A percentile compares a stretch with the other conserved stretches of the same genome.
phyloP scores from a whole-genome alignment of 306 rosid genomes.

The Acacia acuminata region DNA sequence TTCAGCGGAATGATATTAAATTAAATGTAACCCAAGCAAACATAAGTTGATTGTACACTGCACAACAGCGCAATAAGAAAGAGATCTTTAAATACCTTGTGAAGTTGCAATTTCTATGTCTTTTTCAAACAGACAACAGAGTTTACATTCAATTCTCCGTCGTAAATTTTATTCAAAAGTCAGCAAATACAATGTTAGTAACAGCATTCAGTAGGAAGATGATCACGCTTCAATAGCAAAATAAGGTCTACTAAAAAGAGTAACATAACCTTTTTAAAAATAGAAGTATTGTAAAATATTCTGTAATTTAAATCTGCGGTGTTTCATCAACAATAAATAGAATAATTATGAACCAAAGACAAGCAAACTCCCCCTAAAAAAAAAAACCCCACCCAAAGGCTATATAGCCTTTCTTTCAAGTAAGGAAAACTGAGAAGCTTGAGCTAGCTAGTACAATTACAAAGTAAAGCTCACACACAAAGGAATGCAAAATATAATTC shows the following conservation, averaged over 20 bases:
- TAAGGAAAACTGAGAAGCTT: background rate
- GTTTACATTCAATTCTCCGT: background rate
- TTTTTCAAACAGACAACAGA: background rate
- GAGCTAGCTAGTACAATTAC: background rate
- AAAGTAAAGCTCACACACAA: background rate
- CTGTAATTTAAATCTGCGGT: background rate
- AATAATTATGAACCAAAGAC: conserved; percentile 7
- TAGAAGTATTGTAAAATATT: conserved; percentile 6
- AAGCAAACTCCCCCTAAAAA: background rate
- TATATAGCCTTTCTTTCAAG: no score
- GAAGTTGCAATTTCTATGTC: background rate
- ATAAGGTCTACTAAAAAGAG: background rate
- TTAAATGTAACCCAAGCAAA: conserved; percentile 3
- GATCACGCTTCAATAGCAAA: conserved; percentile 11
- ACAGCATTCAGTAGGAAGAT: background rate
- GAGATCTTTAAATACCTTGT: background rate
- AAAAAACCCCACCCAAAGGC: no score
- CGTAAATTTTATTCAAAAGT: conserved; percentile 6
- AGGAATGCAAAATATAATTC: background rate
- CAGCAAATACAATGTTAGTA: background rate
- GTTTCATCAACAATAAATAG: background rate
- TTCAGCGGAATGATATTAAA: conserved; percentile 21
- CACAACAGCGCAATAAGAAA: background rate
- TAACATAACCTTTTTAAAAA: background rate
- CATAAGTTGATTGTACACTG: background rate